Evolutionary conservation across 2,329 filamentous ascomycete genomes (phyloP).

Genomic region (Hysterium pulicare): DNA sequence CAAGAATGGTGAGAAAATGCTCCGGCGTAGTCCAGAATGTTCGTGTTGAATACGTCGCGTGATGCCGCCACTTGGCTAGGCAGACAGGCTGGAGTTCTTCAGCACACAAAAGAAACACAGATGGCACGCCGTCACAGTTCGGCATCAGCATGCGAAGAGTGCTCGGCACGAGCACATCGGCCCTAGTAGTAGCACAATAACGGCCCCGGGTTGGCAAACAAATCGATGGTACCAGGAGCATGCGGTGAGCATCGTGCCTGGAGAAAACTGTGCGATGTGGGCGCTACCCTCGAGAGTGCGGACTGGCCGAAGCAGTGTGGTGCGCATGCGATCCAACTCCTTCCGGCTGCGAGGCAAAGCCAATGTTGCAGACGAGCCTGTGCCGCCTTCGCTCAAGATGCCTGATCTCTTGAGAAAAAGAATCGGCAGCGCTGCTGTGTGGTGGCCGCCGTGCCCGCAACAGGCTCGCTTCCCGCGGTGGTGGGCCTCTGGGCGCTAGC

Average conservation of each 20-base stretch:
- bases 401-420: conserved; percentile 7
- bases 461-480: no score
- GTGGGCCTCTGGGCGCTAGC: no score
- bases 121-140: no score
- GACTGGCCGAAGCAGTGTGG: no score
- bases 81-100: neutral
- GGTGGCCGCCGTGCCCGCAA: no score
- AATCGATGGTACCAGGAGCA: conserved; percentile 7
- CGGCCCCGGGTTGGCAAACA: conserved; percentile 8
- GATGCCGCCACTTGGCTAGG: conserved; percentile 2
- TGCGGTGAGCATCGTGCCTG: conserved; percentile 14
- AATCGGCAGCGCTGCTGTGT: conserved; percentile 6
- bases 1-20: no score
- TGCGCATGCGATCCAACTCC: no score
- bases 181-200: conserved; percentile 6
- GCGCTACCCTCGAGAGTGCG: no score
- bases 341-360: conserved; percentile 4
- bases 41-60: conserved; percentile 2
- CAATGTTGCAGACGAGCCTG: neutral
- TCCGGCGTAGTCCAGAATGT: no score
- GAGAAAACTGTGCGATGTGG: conserved; percentile 4
- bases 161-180: no score
- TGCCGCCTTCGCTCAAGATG: conserved; percentile 3
- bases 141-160: no score
- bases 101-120: conserved; percentile 1